A percentile compares a stretch with the other conserved stretches of the same genome.
These are phyloP conservation scores for Exsudoporus frostii DNA, from an alignment of 768 basidiomycete genomes.

Conservation along the genomic window DNA sequence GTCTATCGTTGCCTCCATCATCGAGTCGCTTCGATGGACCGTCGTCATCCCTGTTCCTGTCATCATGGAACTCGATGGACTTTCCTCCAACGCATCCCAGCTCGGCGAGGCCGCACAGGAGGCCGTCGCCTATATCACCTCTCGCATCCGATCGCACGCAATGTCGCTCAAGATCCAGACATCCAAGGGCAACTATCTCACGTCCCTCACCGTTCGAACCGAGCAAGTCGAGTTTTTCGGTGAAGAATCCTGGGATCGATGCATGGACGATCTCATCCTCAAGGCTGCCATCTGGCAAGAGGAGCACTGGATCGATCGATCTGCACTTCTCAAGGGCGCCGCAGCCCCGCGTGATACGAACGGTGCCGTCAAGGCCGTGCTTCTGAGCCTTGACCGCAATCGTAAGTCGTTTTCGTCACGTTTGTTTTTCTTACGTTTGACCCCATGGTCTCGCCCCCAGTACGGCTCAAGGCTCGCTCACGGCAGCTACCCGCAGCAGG, in stretches of 20 bases:
- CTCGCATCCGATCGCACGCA: constrained; percentile 70
- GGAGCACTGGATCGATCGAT: constrained; percentile 88
- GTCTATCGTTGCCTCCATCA: constrained; percentile 62
- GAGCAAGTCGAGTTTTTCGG: constrained; percentile 77
- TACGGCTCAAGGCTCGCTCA: constrained; percentile 87
- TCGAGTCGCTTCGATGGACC: constrained; percentile 84
- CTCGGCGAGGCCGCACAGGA: constrained; percentile 73
- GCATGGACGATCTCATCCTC: constrained; percentile 94
- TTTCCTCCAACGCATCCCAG: constrained; percentile 56
- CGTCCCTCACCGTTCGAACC: constrained; percentile 74
- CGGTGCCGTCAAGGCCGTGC: constrained; percentile 73
- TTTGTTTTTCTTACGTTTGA: constrained; percentile 12
- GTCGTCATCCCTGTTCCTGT: constrained; percentile 91
- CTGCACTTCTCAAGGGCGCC: constrained; percentile 54
- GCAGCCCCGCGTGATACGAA: constrained; percentile 36
- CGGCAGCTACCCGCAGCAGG: constrained; percentile 81
- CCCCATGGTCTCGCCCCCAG: constrained; percentile 37
- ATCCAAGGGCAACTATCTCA: constrained; percentile 89
- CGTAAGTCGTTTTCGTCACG: constrained; percentile 46
- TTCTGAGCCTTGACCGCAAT: constrained; percentile 91
- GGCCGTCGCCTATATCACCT: constrained; percentile 73
- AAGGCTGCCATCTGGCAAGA: constrained; percentile 92
- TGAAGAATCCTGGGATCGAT: constrained; percentile 53
- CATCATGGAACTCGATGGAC: constrained; percentile 96
- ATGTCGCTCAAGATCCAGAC: constrained; percentile 91